Conservation (phyloP, 2,329 filamentous ascomycete genomes). For the Venturia nashicola region DNA sequence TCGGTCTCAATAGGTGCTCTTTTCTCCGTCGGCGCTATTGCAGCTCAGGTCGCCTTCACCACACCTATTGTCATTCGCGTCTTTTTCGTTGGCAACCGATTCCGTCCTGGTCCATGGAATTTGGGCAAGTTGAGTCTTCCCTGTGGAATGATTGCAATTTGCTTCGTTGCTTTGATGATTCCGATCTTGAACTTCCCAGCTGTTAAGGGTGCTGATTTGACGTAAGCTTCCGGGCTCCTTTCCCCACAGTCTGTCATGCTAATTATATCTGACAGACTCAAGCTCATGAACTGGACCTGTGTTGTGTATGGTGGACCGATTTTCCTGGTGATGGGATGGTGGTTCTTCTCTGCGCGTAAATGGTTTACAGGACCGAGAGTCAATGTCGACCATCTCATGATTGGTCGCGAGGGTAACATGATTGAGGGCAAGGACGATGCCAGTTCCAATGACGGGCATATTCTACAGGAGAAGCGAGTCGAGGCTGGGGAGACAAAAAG, state of each 20-base stretch:
- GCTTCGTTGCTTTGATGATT: conserved; percentile 54
- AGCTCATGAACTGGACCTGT: conserved; percentile 56
- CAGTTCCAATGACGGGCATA: conserved; percentile 3
- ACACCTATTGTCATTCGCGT: conserved; percentile 47
- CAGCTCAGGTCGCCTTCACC: conserved; percentile 50
- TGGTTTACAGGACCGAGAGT: conserved; percentile 63
- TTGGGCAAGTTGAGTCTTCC: conserved; percentile 46
- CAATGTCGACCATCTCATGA: conserved; percentile 47
- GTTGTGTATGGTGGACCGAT: conserved; percentile 55
- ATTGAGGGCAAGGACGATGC: conserved; percentile 21
- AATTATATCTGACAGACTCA: conserved; percentile 19
- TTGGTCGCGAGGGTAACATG: conserved; percentile 26
- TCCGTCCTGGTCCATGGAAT: conserved; percentile 57
- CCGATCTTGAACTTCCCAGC: conserved; percentile 56
- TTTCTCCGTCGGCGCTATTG: conserved; percentile 59
- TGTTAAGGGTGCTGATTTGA: conserved; percentile 42
- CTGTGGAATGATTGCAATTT: conserved; percentile 43
- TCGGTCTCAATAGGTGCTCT: conserved; percentile 51
- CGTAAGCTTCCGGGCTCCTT: conserved; percentile 21
- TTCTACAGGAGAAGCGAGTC: not conserved
- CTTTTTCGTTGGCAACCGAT: conserved; percentile 48
- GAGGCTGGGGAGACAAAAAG: not conserved
- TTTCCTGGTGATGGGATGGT: conserved; percentile 48
- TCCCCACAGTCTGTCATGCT: not conserved
- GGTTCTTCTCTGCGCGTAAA: conserved; percentile 47